A percentile compares a stretch with the other conserved stretches of the same genome.
These are phyloP conservation scores for Thalassiosira exigua DNA, from an alignment of 352 stramenopile genomes.

Conservation along the genomic window DNA sequence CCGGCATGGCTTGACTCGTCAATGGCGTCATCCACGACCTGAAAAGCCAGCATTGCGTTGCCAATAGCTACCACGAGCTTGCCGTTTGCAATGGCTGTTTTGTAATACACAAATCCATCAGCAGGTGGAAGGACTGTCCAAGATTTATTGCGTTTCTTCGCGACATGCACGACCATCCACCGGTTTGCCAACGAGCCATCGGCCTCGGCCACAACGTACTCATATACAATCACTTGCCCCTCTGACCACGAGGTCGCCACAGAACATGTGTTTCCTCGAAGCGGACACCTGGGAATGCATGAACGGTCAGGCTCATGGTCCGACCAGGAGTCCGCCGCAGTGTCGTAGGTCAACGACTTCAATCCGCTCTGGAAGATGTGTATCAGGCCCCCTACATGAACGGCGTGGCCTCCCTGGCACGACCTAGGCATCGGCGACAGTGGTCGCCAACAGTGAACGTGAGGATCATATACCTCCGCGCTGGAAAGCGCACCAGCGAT, in stretches of 20 bases:
- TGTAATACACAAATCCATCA: constrained; percentile 30
- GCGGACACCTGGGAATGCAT: constrained; percentile 28
- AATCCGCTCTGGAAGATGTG: constrained; percentile 34
- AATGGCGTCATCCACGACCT: constrained; percentile 30
- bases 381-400: constrained; percentile 23
- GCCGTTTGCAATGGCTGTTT: constrained; percentile 18
- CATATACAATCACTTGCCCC: constrained; percentile 22
- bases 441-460: constrained; percentile 19
- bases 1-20: neutral
- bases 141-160: constrained; percentile 24
- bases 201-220: constrained; percentile 18
- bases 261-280: constrained; percentile 21
- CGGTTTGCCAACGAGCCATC: constrained; percentile 16
- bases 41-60: constrained; percentile 33
- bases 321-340: constrained; percentile 10
- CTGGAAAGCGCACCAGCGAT: neutral
- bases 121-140: constrained; percentile 29
- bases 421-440: constrained; percentile 26
- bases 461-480: constrained; percentile 36
- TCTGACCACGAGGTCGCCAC: neutral
- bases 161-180: constrained; percentile 37
- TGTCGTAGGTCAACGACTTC: constrained; percentile 32
- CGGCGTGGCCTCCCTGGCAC: constrained; percentile 4
- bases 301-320: constrained; percentile 10
- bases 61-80: constrained; percentile 24